Base-by-base conservation (phyloP, 2,329 filamentous ascomycete genomes). In the Exophiala alcalophila region DNA sequence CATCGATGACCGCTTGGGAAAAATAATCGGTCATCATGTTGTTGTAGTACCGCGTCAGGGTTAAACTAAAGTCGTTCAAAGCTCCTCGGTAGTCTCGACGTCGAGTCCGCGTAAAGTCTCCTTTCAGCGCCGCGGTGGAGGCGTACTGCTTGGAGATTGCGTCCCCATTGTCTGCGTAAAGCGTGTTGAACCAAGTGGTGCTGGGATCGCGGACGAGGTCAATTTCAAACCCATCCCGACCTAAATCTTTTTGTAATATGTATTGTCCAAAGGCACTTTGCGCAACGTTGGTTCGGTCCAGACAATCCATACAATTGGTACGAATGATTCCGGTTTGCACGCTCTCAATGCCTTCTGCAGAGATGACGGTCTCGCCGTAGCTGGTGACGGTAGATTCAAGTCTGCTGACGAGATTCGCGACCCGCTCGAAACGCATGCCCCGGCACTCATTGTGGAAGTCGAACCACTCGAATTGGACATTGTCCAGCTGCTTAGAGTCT, bases 11-110 rank as follows among this genome's bases (percentile, higher is more conserved):
- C 0, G 89, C 86, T 63, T 98, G 92, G 15, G 90, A 85, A 65
- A 97, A 97, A 64, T 94, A 96, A 66, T 98, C 92, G 55, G 94
- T 95, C 53, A 98, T 89, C 66, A 97, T 92, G 54, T 95, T 97
- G 60, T 76, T 83, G 60, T 80, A 84, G 60, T 83, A 82, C 6
- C 65, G 60, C 5, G 86, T 91, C 28, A 98, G 71, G 0, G 90
- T 96, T 35, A 97, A 72, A 0, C 89, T 87, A 36, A 96, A 80
- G 59, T 98, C 92, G 24, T 91, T 94, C 45, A 98, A 66, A 1
- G 91, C 91, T 2, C 92, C 92, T 1, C 86, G 83, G 58, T 94
- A 92, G 60, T 97, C 85, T 31, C 92, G 80, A 66, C 94, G 95
- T 44, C 83, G 77, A 2, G 90, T 57, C 30, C 92, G 78, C 1